Percentiles rank a stretch among this genome's conserved stretches.
These are phyloP conservation scores for Lentinula aciculospora DNA, from an alignment of 768 basidiomycete genomes.

Conservation along the genomic window DNA sequence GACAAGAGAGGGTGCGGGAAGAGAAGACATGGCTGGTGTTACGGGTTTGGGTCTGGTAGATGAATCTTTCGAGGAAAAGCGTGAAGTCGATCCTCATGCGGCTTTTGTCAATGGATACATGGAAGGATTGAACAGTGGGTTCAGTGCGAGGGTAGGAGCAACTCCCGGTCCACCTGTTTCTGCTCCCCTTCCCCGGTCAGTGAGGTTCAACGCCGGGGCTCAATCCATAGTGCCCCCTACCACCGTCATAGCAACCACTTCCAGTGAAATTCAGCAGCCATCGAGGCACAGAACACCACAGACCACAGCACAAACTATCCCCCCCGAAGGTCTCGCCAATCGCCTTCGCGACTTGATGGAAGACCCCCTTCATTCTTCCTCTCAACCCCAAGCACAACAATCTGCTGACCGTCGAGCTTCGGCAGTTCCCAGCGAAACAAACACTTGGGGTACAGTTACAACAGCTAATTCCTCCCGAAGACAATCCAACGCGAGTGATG, in stretches of 20 bases:
- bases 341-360: constrained; percentile 4
- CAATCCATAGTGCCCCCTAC: neutral
- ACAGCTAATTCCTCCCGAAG: neutral
- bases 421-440: neutral
- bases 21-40: constrained; percentile 5
- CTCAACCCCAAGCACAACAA: neutral
- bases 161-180: neutral
- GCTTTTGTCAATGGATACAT: neutral
- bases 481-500: constrained; percentile 4
- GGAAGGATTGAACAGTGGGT: constrained; percentile 5
- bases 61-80: constrained; percentile 1
- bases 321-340: neutral
- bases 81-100: neutral
- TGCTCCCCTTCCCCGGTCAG: neutral
- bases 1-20: neutral
- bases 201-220: neutral
- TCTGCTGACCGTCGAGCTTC: neutral
- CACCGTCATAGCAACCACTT: neutral
- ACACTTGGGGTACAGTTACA: constrained; percentile 2
- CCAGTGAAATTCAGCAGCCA: neutral
- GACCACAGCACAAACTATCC: neutral
- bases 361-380: neutral
- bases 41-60: constrained; percentile 4
- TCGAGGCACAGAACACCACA: neutral
- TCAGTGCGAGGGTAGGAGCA: neutral